Evolutionary conservation across 495 filamentous ascomycete species (phyloP), one percentile per base, ranked within the genome.

Genomic region (Tuber borchii): DNA sequence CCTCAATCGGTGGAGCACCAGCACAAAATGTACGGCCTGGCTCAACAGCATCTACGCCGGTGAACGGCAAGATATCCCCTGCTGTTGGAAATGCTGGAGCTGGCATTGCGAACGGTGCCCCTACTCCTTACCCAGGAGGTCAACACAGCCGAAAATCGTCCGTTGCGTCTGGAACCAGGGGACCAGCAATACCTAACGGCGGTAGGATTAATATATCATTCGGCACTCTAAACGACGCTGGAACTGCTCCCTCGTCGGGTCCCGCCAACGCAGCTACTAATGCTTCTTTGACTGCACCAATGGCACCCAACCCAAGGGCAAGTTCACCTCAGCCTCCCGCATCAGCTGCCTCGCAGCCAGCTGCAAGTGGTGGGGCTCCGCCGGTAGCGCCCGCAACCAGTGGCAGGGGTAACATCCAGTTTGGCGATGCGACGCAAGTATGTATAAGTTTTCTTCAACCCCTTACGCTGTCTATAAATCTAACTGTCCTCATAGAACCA

Each of bases 1-100:
- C 77, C 65, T 72, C 76, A 26, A 70, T 76, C 73, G 73, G 71
- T 71, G 81, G 81, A 83, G 78, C 72, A 74, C 51, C 81, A 76
- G 81, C 74, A 75, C 81, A 82, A 77, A 83, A 83, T 83, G 81
- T 77, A 74, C 81, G 81, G 70, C 75, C 81, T 22, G 68, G 69
- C 69, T 77, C 81, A 69, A 76, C 81, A 71, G 77, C 81, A 77
- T 71, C 81, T 74, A 71, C 74, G 75, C 81, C 81, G 78, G 81
- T 83, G 81, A 83, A 83, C 74, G 81, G 81, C 74, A 83, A 78
- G 74, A 83, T 77, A 73, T 74, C 77, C 70, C 81, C 78, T 73
- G 69, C 81, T 80, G 78, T 80, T 72, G 76, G 73, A 69, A 83
- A 83, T 76, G 79, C 81, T 76, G 78, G 75, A 9, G 71, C 81